Base-by-base conservation (phyloP, 257 asterid species). In the Nicotiana otophora region DNA sequence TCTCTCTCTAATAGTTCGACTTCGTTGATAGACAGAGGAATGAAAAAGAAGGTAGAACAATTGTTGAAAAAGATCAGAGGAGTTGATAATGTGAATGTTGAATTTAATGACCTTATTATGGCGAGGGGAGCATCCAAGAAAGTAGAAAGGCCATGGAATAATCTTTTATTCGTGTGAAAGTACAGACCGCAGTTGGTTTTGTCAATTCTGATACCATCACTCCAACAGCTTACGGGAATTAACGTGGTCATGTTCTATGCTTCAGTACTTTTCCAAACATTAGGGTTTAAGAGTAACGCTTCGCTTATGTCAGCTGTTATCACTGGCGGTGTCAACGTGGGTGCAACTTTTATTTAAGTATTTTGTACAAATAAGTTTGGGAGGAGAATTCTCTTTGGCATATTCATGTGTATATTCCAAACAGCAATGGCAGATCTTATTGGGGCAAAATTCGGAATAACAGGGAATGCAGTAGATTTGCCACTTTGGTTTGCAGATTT, bases 181-280 rank as follows among this genome's bases (percentile, higher is more conserved):
- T 82, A 84, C 15, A 51, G 84, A 34, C 87, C 82, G 0, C 87
- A 75, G 4, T 76, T 84, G 14, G n/a, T 54, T 10, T 80, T 84
- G 69, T 61, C 87, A 1, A 34, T 74, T 4, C 14, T 61, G 51
- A 84, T 84, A 11, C 87, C 78, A 1, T 84, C 74, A 15, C 81
- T 84, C 17, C 87, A 84, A 61, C 84, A 84, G 16, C 60, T 84
- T 11, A 84, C 79, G 5, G 87, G 87, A 9, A 84, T 81, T 33
- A 84, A 81, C 51, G 82, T 84, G 61, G 61, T 84, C 67, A 84
- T 81, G 82, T 84, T 84, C 78, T 82, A 84, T 33, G 87, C 84
- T 5, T 82, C 84, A 0, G 84, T 84, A 8, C 82, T 84, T 39
- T 81, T 84, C 78, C 62, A 75, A 60, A 84, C 78, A 19, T 51